Evolutionary conservation across 208 protist genomes (phyloP), one percentile per base, ranked within the genome.

Genomic region (Endotrypanum monterogeii): DNA sequence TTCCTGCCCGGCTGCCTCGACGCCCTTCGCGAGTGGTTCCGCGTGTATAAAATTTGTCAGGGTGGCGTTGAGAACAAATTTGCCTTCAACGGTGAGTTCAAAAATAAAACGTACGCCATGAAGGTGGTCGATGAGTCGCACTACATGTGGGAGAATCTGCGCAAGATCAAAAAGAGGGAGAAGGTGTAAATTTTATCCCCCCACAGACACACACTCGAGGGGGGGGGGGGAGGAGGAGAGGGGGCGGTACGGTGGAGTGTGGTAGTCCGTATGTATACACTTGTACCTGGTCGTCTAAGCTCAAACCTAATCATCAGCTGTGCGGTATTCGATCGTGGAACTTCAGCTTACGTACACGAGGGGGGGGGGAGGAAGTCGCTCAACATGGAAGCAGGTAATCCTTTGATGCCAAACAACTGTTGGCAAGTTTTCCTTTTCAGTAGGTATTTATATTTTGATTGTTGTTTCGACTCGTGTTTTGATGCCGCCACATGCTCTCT

Each of bases 1-100:
- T 95, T 93, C 67, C 81, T 98, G 20, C 94, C 94, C 0, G 94
- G 94, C 67, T 95, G 90, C 80, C 85, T 98, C 16, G 91, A 96
- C 68, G 92, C 92, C 11, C 73, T 98, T 56, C 89, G 92, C 30
- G 89, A 96, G 83, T 98, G 92, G 92, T 91, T 98, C 67, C 89
- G 94, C 41, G 91, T 95, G 73, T 98, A 98, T 84, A 98, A 98
- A 82, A 98, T 98, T 55, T 96, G 92, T 67, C 90, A 95, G 51
- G 94, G 94, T 57, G 92, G 92, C n/a, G 86, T 92, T 32, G 90
- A 96, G 79, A 98, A 96, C 81, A 94, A 98, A 73, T 98, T 98
- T 75, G 92, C 89, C 51, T 96, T 94, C 76, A 76, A 94, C 73
- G 94, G 94, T 51, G 92, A 96, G 73, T 98, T 88, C 79, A 96